Conservation (phyloP, 768 basidiomycete species). For the Leccinum obscurum region DNA sequence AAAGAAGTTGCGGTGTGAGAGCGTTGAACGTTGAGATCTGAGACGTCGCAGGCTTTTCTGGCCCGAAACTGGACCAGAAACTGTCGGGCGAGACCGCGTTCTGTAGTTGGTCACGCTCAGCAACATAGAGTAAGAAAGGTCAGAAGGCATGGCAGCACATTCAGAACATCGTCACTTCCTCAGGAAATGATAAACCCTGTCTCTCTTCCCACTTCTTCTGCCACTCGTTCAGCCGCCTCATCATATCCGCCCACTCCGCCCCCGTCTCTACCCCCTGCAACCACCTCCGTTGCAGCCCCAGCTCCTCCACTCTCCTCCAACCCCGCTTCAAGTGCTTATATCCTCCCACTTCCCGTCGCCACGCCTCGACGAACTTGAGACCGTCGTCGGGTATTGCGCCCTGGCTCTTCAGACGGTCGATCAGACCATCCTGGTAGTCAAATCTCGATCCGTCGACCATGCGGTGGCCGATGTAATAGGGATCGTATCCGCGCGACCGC, state of each 20-base stretch:
- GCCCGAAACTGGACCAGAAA: too few species aligned
- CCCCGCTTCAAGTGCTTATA: slow-evolving; percentile 38
- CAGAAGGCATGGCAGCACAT: too few species aligned
- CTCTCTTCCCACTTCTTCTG: slow-evolving; percentile 53
- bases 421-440: slow-evolving; percentile 43
- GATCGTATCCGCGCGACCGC: slow-evolving; percentile 46
- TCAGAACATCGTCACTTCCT: slow-evolving; percentile 13
- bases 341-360: slow-evolving; percentile 41
- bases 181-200: slow-evolving; percentile 14
- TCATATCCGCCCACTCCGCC: slow-evolving; percentile 50
- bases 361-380: slow-evolving; percentile 47
- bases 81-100: too few species aligned
- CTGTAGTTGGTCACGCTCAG: too few species aligned
- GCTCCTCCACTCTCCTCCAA: slow-evolving; percentile 45
- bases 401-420: slow-evolving; percentile 10
- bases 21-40: too few species aligned
- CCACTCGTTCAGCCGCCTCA: slow-evolving; percentile 49
- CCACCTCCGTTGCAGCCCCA: slow-evolving; percentile 44
- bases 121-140: background rate
- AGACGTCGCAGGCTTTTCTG: too few species aligned
- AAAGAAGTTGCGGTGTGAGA: too few species aligned
- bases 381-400: slow-evolving; percentile 44
- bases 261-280: slow-evolving; percentile 50
- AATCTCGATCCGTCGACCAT: slow-evolving; percentile 35
- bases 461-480: slow-evolving; percentile 48